A percentile compares a stretch with the other conserved stretches of the same genome.
These are phyloP conservation scores for Triticum monococcum DNA, from an alignment of 176 grass and related monocot species.

Conservation along the genomic window DNA sequence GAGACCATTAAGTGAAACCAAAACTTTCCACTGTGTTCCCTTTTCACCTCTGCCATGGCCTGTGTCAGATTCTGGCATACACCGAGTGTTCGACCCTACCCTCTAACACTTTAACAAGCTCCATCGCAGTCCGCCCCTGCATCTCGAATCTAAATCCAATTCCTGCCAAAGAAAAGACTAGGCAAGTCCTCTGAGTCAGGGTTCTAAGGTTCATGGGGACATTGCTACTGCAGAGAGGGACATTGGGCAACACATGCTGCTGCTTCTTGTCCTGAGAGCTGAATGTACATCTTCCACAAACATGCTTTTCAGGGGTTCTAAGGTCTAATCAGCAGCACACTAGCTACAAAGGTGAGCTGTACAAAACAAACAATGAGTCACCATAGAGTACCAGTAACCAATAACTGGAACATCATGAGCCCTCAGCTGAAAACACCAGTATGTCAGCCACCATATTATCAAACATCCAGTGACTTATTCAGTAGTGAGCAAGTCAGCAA, in stretches of 20 bases:
- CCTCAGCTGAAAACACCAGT: not conserved
- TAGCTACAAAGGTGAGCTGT: not conserved
- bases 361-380: constrained; percentile 5
- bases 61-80: not conserved
- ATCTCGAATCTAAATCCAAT: not conserved
- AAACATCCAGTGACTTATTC: not conserved
- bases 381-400: not conserved
- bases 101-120: not conserved
- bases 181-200: not conserved
- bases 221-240: not conserved
- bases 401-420: not conserved
- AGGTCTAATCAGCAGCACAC: not conserved
- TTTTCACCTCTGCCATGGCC: not conserved
- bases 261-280: constrained; percentile 1
- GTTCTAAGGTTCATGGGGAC: not conserved
- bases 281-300: not conserved
- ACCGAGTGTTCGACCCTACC: not conserved
- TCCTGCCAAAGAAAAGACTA: not conserved
- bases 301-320: not conserved
- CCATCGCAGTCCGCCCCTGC: not conserved
- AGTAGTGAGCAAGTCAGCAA: not conserved
- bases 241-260: not conserved
- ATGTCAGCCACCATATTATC: not conserved
- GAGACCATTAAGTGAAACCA: constrained; percentile 46
- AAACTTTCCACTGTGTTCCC: constrained; percentile 42